Evolutionary conservation across 495 filamentous ascomycete genomes (phyloP).

Genomic region (Platismatia glauca): DNA sequence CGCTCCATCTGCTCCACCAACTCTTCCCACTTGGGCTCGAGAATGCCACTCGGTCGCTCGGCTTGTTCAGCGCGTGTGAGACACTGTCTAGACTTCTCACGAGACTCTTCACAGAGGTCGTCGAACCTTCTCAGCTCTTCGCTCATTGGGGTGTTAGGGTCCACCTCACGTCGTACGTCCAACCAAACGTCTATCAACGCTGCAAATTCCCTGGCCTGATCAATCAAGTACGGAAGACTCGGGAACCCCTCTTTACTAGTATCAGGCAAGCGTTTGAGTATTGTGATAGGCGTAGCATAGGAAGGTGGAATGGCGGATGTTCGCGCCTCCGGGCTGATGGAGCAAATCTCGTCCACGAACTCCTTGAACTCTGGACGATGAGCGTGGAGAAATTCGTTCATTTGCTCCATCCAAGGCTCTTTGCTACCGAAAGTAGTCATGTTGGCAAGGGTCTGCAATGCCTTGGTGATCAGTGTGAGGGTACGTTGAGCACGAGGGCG

Average conservation of each 20-base stretch:
- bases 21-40: constrained; percentile 63
- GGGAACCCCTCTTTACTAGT: constrained; percentile 89
- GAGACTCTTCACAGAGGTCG: constrained; percentile 58
- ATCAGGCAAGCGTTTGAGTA: constrained; percentile 71
- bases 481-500: constrained; percentile 80
- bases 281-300: constrained; percentile 88
- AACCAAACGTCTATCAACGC: constrained; percentile 86
- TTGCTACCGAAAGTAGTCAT: constrained; percentile 90
- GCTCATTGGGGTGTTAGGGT: constrained; percentile 38
- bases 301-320: constrained; percentile 64
- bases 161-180: constrained; percentile 39
- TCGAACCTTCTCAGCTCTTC: constrained; percentile 67
- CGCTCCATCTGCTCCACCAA: constrained; percentile 59
- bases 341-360: constrained; percentile 80
- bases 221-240: constrained; percentile 87
- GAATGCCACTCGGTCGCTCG: constrained; percentile 49
- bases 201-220: constrained; percentile 80
- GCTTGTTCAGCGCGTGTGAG: constrained; percentile 62
- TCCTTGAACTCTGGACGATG: constrained; percentile 62
- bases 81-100: constrained; percentile 65
- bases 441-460: constrained; percentile 90
- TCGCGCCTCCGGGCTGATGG: constrained; percentile 62
- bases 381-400: constrained; percentile 60
- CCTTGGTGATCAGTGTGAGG: constrained; percentile 88
- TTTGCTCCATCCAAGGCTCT: constrained; percentile 97